Conservation (phyloP, 2,329 filamentous ascomycete species). For the Macrophomina pseudophaseolina region DNA sequence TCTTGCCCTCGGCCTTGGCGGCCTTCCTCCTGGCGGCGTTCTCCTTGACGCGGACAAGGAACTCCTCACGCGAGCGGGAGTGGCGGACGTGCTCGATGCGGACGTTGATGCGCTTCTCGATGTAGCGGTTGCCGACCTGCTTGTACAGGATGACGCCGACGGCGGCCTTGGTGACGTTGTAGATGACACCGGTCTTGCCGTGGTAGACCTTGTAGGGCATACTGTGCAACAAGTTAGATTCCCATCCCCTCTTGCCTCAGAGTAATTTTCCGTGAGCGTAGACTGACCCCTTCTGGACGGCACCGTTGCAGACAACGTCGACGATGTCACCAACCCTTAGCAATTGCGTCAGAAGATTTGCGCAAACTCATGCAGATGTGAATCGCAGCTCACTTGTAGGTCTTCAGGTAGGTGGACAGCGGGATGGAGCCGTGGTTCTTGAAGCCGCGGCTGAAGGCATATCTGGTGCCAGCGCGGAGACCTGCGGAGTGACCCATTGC, state of each 20-base stretch:
- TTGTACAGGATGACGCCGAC: conserved; percentile 99
- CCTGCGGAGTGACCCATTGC: conserved; percentile 61
- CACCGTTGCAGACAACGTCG: conserved; percentile 98
- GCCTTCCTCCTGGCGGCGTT: conserved; percentile 92
- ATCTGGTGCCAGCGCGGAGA: conserved; percentile 50
- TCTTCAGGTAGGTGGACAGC: conserved; percentile 90
- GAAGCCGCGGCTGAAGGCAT: conserved; percentile 84
- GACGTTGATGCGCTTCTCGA: conserved; percentile 99
- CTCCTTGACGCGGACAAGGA: conserved; percentile 93
- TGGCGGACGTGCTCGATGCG: conserved; percentile 95
- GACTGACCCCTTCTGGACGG: conserved; percentile 93
- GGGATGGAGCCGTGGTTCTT: conserved; percentile 94
- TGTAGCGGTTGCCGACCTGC: conserved; percentile 98
- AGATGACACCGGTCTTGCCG: conserved; percentile 92
- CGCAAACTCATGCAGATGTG: neutral
- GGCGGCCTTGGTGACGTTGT: conserved; percentile 98
- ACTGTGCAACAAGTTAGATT: conserved; percentile 58
- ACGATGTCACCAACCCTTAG: conserved; percentile 94
- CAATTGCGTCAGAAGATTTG: conserved; percentile 16
- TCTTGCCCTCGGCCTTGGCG: conserved; percentile 87
- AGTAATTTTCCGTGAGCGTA: conserved; percentile 6
- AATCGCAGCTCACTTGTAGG: conserved; percentile 74
- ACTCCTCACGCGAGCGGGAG: conserved; percentile 95
- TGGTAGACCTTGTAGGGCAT: conserved; percentile 99
- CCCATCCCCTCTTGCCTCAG: neutral